Conservation (phyloP, 192 early-diverging fungal genomes). For the Rhizophagus clarus region DNA sequence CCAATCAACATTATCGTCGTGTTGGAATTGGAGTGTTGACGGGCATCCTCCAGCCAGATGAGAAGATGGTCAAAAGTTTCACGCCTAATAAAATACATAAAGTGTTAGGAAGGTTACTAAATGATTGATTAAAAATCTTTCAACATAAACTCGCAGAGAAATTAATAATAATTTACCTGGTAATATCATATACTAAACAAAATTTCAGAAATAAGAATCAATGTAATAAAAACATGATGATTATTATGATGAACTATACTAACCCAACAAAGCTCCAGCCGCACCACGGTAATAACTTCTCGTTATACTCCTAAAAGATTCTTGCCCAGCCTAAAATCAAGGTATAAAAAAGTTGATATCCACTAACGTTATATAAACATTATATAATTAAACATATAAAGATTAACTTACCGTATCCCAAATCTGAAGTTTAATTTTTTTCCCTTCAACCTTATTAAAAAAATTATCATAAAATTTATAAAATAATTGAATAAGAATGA, state of each 20-base stretch:
- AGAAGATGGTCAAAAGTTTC: conserved; percentile 50
- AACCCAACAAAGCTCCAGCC: conserved; percentile 73
- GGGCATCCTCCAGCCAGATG: conserved; percentile 64
- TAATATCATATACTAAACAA: conserved; percentile 73
- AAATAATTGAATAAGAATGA: no score
- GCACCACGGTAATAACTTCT: conserved; percentile 84
- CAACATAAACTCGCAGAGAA: not conserved
- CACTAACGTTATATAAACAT: not conserved
- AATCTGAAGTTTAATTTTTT: conserved; percentile 89
- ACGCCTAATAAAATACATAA: conserved; percentile 26
- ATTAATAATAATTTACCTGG: conserved; percentile 51
- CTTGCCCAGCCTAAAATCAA: conserved; percentile 67
- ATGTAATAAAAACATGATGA: not conserved
- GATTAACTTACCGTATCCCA: conserved; percentile 83
- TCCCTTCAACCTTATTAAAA: conserved; percentile 61
- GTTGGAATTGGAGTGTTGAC: conserved; percentile 86
- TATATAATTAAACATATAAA: not conserved
- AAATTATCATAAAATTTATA: not conserved
- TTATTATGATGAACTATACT: not conserved
- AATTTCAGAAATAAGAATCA: conserved; percentile 22
- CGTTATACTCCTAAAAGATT: conserved; percentile 84
- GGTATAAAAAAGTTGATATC: not conserved
- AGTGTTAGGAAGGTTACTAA: not conserved
- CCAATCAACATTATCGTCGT: conserved; percentile 90
- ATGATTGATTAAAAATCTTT: not conserved